Evolutionary conservation across 106 monocot species (phyloP).

Genomic region (Narthecium ossifragum): DNA sequence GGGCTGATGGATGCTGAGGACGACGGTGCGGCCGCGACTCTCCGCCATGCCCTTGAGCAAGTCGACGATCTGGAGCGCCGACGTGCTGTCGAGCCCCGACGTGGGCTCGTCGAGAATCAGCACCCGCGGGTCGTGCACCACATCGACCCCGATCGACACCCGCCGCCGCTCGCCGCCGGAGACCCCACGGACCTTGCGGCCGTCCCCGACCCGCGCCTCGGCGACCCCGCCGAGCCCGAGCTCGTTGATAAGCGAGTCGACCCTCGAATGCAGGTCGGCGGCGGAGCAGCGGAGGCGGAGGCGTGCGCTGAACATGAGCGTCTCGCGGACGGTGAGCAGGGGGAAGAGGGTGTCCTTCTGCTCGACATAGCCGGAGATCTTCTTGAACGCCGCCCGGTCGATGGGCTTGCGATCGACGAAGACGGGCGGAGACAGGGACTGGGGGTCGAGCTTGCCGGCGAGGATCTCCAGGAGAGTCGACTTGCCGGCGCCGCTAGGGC

Average conservation of each 20-base stretch:
- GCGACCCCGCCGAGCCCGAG: slow-evolving; percentile 53
- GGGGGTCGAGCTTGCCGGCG: slow-evolving; percentile 46
- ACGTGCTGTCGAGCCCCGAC: slow-evolving; percentile 77
- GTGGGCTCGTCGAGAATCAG: slow-evolving; percentile 96
- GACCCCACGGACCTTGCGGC: slow-evolving; percentile 25
- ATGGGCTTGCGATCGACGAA: slow-evolving; percentile 35
- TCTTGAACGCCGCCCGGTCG: slow-evolving; percentile 17
- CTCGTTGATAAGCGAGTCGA: slow-evolving; percentile 46
- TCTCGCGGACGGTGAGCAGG: slow-evolving; percentile 80
- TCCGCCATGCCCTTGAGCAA: slow-evolving; percentile 75
- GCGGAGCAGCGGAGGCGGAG: slow-evolving; percentile 38
- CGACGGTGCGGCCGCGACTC: slow-evolving; percentile 47
- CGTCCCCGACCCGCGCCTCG: slow-evolving; percentile 31
- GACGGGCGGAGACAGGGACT: slow-evolving; percentile 21
- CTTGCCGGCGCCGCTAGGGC: slow-evolving; percentile 95
- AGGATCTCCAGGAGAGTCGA: slow-evolving; percentile 77
- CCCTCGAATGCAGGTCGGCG: slow-evolving; percentile 11
- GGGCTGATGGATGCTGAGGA: slow-evolving; percentile 94
- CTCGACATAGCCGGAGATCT: slow-evolving; percentile 64
- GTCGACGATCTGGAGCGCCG: slow-evolving; percentile 65
- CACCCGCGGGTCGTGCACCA: slow-evolving; percentile 62
- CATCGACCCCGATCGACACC: slow-evolving; percentile 78
- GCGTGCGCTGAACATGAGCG: slow-evolving; percentile 56
- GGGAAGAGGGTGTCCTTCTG: slow-evolving; percentile 78
- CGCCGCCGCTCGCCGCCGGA: slow-evolving; percentile 83